Percentiles rank a stretch among this genome's conserved stretches.
phyloP scores from a whole-genome alignment of 768 basidiomycete genomes.

The Suillus paluster region DNA sequence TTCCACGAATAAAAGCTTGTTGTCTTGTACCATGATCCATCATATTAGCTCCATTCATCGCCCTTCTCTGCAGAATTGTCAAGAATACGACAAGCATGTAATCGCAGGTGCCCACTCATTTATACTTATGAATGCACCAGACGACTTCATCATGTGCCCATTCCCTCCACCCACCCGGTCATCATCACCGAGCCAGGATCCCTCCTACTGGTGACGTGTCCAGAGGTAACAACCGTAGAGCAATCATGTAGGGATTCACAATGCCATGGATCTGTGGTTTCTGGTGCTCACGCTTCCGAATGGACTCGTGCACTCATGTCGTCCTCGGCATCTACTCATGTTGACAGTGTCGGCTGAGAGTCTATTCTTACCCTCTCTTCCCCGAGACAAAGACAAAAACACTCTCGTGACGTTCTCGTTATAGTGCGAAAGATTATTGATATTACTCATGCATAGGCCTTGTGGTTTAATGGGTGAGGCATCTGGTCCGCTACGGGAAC shows the following conservation, averaged over 20 bases:
- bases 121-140: too few species aligned
- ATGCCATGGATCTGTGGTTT: neutral
- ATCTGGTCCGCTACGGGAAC: neutral
- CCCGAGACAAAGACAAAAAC: neutral
- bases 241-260: neutral
- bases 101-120: too few species aligned
- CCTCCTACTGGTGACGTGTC: neutral
- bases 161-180: neutral
- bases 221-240: neutral
- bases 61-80: too few species aligned
- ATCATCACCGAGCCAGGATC: neutral
- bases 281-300: neutral
- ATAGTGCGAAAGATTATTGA: neutral
- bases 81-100: too few species aligned
- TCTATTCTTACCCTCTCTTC: slow-evolving; percentile 1
- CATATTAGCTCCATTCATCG: neutral
- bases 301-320: neutral
- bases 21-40: neutral
- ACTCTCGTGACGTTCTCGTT: neutral
- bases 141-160: neutral
- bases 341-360: neutral
- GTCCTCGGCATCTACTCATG: neutral
- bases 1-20: neutral
- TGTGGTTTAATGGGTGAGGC: neutral
- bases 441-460: neutral